phyloP scores from a whole-genome alignment of 192 early-diverging fungal genomes.

The Lunasporangiospora selenospora region DNA sequence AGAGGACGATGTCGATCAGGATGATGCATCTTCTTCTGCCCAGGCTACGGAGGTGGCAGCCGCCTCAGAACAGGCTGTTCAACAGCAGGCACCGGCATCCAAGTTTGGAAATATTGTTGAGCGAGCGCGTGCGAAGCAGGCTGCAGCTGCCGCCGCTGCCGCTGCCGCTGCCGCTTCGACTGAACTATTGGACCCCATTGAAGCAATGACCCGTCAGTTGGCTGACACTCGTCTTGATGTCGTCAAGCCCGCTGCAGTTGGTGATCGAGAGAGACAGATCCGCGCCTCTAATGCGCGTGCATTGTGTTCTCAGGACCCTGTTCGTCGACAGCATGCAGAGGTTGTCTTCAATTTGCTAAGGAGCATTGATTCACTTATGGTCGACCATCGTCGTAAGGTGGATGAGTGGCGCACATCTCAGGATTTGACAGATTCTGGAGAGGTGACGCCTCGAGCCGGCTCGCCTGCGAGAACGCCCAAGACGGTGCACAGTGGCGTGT shows the following conservation, averaged over 20 bases:
- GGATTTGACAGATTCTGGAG: no score
- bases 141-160: constrained; percentile 27
- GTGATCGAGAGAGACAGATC: constrained; percentile 29
- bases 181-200: constrained; percentile 13
- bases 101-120: constrained; percentile 12
- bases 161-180: constrained; percentile 10
- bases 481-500: no score
- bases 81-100: no score
- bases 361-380: constrained; percentile 33
- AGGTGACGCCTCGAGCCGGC: not conserved
- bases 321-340: constrained; percentile 34
- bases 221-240: constrained; percentile 14
- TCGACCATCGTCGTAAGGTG: constrained; percentile 24
- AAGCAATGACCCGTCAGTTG: constrained; percentile 38
- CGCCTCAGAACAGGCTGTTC: no score
- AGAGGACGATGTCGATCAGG: no score
- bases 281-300: constrained; percentile 35
- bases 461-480: no score
- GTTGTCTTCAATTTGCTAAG: constrained; percentile 29
- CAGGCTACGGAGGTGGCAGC: no score
- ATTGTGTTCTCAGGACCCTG: constrained; percentile 28
- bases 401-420: constrained; percentile 17
- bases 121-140: constrained; percentile 18
- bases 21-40: no score
- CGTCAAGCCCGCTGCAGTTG: constrained; percentile 24